A percentile compares a stretch with the other conserved stretches of the same genome.
Evolutionary conservation across 2,329 filamentous ascomycete species (phyloP).

Genomic region (Tolypocladium pustulatum): DNA sequence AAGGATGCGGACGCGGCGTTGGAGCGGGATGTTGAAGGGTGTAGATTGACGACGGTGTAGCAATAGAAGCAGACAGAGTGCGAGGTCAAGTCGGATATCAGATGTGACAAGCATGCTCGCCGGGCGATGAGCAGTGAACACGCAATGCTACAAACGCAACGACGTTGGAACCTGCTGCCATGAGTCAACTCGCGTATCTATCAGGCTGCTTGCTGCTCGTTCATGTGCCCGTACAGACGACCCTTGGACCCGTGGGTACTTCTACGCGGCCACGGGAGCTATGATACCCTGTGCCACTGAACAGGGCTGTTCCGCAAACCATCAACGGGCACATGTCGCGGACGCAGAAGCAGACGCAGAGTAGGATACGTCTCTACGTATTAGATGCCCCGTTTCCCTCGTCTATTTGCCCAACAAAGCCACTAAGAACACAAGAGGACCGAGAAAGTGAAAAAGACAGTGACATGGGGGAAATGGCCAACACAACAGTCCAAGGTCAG

Average conservation of each 20-base stretch:
- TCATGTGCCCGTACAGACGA: background rate
- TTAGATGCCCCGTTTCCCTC: background rate
- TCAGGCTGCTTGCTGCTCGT: background rate
- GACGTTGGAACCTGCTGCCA: background rate
- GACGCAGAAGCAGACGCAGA: background rate
- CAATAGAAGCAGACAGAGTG: background rate
- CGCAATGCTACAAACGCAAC: background rate
- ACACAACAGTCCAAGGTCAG: background rate
- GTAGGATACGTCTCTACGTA: background rate
- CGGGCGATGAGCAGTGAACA: background rate
- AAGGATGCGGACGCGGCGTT: background rate
- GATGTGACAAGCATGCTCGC: background rate
- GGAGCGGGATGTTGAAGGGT: too few species aligned
- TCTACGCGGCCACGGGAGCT: background rate
- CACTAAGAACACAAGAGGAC: background rate
- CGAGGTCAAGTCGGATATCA: background rate
- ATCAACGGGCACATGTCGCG: background rate
- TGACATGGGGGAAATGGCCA: background rate
- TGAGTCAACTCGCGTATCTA: background rate
- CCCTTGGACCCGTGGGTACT: too few species aligned
- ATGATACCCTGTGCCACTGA: background rate
- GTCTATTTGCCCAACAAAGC: background rate
- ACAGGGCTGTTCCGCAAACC: too few species aligned
- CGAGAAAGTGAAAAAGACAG: background rate
- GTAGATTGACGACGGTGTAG: background rate